Evolutionary conservation across 1,139 yeast species (phyloP), one percentile per base, ranked within the genome.

Genomic region (Nakaseomyces glabratus): DNA sequence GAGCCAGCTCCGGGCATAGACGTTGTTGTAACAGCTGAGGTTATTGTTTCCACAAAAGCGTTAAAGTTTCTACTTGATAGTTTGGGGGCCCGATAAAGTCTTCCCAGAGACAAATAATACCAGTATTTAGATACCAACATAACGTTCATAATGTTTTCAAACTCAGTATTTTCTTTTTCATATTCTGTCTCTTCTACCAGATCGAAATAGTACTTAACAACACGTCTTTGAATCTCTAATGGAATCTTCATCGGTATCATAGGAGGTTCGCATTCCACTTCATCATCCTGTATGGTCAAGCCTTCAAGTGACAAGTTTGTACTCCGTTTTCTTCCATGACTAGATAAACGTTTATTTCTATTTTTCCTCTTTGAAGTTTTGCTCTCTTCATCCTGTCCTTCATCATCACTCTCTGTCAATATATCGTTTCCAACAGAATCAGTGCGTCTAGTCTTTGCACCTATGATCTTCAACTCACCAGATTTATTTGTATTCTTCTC

Each of bases 1-100:
- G 30, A 26, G 15, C 16, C 16, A 4, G 21, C 15, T 9, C 12
- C 24, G n/a, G n/a, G n/a, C 8, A 10, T 11, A 3, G 19, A 15
- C 3, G 30, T 26, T n/a, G 30, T 17, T 4, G 18, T 18, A n/a
- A 26, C 30, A 4, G 30, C 33, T 44, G 43, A 42, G 6, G 76
- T 62, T 20, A 88, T 65, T 1, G 88, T 63, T 8, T 80, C 84
- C 30, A 86, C 90, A 62, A 90, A 90, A 25, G 60, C 58, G 44
- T 64, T 62, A 52, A 85, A 85, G 54, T 86, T 88, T 35, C 68
- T 64, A 4, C 90, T 76, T 37, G 66, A 66, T 28, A 90, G 63
- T 3, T 42, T 48, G 0, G 97, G 97, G 13, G 62, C 51, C 9
- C 61, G 57, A 58, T 88, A 90, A 3, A 88, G 51, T 46, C 72